phyloP scores from a whole-genome alignment of 2,329 filamentous ascomycete species.

The Exophiala sideris region DNA sequence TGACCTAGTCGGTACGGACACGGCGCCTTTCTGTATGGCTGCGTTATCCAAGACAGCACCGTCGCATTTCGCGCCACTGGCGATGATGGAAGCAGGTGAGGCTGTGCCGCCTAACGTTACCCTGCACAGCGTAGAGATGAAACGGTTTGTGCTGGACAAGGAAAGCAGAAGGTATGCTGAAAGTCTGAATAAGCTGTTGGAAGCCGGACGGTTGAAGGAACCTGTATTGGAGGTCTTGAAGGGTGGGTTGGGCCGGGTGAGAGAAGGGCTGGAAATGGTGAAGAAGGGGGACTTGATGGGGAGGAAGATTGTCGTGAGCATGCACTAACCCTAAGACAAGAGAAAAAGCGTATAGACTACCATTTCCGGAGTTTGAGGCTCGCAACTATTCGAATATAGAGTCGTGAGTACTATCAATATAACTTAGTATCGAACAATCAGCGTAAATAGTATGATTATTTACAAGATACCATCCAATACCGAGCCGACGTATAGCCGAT shows the following conservation, averaged over 20 bases:
- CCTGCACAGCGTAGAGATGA: conserved; percentile 41
- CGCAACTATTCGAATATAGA: too few species aligned
- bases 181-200: conserved; percentile 35
- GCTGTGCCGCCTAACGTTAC: conserved; percentile 32
- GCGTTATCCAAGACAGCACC: conserved; percentile 29
- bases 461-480: too few species aligned
- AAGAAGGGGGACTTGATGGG: conserved; percentile 36
- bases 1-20: conserved; percentile 39
- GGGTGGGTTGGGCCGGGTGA: conserved; percentile 35
- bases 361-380: too few species aligned
- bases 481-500: too few species aligned
- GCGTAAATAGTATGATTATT: too few species aligned
- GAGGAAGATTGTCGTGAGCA: conserved; percentile 35
- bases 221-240: conserved; percentile 35
- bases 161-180: conserved; percentile 30
- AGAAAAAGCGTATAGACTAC: too few species aligned
- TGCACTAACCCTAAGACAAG: background rate
- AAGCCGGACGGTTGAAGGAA: conserved; percentile 29
- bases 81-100: conserved; percentile 33
- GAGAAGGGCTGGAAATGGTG: conserved; percentile 34
- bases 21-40: conserved; percentile 32
- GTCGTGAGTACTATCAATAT: too few species aligned
- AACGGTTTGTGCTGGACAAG: conserved; percentile 38
- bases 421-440: too few species aligned
- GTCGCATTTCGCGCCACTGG: conserved; percentile 36